Base-by-base conservation (phyloP, 2,329 filamentous ascomycete species). In the Calonectria fujianensis region DNA sequence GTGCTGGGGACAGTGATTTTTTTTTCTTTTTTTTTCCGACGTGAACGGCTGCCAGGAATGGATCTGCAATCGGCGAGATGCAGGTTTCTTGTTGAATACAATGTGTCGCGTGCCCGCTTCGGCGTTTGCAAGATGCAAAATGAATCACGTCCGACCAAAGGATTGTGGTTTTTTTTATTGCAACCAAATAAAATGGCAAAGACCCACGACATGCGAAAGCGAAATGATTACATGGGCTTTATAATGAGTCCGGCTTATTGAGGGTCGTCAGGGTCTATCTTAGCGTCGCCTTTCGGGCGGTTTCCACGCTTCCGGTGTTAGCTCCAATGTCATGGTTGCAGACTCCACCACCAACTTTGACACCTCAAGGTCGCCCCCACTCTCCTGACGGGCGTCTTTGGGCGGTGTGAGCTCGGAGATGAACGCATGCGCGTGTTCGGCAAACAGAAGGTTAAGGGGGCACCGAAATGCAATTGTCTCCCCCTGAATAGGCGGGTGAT, bases 281-380 rank as follows among this genome's bases (percentile, higher is more conserved):
- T 74, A 70, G 72, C 51, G 67, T 54, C 59, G 20, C 9, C 37
- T 52, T 67, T 51, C 59, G 66, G 61, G 48, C 57, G 39, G 31
- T 63, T 74, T 32, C 54, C 65, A 69, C 31, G 41, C 45, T 70
- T 70, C 41, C 67, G 39, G 59, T 50, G 50, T 74, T 69, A 63
- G 61, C 67, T 45, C 69, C 72, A 41, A 65, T 45, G 67, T 74
- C 72, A 74, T 45, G 67, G 72, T 70, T 64, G 45, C 63, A n/a
- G 41, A 66, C 72, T 70, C 72, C 72, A 74, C 72, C 72, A 39
- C 41, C 67, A 61, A 50, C 70, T 61, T 67, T 65, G 64, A 67
- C 72, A 61, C 67, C 35, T 64, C 64, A 68, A 52, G 35, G 37
- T 31, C 14, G 32, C 57, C 70, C 57, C 70, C 64, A 69, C 64